Conservation (phyloP, 1,284 basidiomycete genomes). For the Afroboletus lepidellus region DNA sequence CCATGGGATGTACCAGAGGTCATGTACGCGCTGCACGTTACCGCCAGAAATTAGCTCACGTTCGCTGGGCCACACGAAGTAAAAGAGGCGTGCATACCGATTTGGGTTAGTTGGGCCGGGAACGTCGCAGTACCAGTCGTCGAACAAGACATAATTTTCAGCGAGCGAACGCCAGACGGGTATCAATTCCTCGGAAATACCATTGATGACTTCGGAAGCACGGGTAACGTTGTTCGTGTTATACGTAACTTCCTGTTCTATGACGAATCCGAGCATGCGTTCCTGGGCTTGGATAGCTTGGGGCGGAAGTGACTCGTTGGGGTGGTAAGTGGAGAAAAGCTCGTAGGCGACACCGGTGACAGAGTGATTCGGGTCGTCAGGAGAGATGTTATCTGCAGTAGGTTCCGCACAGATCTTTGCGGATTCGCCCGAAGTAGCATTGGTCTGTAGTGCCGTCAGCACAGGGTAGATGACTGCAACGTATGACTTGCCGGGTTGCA, state of each 20-base stretch:
- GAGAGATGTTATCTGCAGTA: slow-evolving; percentile 21
- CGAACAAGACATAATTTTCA: slow-evolving; percentile 25
- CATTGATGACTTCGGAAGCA: slow-evolving; percentile 21
- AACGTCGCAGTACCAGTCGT: slow-evolving; percentile 28
- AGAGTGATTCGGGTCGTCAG: slow-evolving; percentile 30
- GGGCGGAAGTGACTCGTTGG: slow-evolving; percentile 13
- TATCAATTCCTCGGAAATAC: slow-evolving; percentile 26
- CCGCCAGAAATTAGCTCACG: too few relatives aligned
- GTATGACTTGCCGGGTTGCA: slow-evolving; percentile 29
- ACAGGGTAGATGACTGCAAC: not conserved
- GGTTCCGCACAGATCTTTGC: slow-evolving; percentile 21
- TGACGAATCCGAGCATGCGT: slow-evolving; percentile 23
- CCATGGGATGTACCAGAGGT: slow-evolving; percentile 31
- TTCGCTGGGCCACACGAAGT: too few relatives aligned
- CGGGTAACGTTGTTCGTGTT: slow-evolving; percentile 15
- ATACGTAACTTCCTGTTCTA: slow-evolving; percentile 23
- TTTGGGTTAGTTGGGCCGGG: slow-evolving; percentile 30
- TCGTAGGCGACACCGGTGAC: slow-evolving; percentile 26
- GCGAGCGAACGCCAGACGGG: slow-evolving; percentile 26
- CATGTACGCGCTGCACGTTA: too few relatives aligned
- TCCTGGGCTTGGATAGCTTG: slow-evolving; percentile 5
- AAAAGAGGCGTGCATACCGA: too few relatives aligned
- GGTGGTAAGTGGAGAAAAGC: slow-evolving; percentile 30
- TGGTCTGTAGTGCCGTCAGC: slow-evolving; percentile 10
- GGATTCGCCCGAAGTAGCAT: slow-evolving; percentile 10